Evolutionary conservation across 352 stramenopile genomes (phyloP), one percentile per base, ranked within the genome.

Genomic region (Globisporangium nagaii): DNA sequence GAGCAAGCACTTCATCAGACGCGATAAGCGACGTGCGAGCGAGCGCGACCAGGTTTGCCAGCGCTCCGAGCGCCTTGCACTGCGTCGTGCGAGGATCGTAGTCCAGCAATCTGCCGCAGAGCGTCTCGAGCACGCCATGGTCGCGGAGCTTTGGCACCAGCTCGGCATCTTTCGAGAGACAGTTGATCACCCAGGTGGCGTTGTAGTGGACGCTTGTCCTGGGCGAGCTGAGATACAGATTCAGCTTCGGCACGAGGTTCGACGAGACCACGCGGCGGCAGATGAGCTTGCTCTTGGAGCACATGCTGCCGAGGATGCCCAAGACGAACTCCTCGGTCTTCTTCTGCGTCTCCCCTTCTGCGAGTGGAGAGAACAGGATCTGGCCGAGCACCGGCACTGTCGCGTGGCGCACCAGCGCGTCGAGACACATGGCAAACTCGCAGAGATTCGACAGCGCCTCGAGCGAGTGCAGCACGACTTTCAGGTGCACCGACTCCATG

Each of bases 311-410:
- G 5, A 86, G 58, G 15, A 86, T 58, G 17, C 66, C 63, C 22
- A 86, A 43, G 3, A 82, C 73, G 46, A 77, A 53, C 42, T 68
- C 53, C 7, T 56, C 56, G 3, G 45, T 63, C 42, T 65, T 35
- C 15, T 65, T 50, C 32, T 66, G 56, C 1, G 35, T 43, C 2
- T 32, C 59, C 9, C 40, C 52, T 2, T 61, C 35, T 20, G 56
- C 43, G 13, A 66, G 30, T 2, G 68, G 64, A 1, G 79, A 83
- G 19, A 71, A 78, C 13, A 92, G 65, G 25, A 92, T 84, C n/a
- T 92, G 81, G 0, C 62, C 77, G 20, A 92, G 46, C 2, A 92
- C 81, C 1, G 81, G 79, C 5, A 92, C 81, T 0, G 81, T 92
- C 2, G 81, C 79, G 40, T 92, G 71, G n/a, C 68, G 71, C 2